A percentile compares a stretch with the other conserved stretches of the same genome.
Conservation (phyloP, 768 basidiomycete species). For the Suillus brevipes region DNA sequence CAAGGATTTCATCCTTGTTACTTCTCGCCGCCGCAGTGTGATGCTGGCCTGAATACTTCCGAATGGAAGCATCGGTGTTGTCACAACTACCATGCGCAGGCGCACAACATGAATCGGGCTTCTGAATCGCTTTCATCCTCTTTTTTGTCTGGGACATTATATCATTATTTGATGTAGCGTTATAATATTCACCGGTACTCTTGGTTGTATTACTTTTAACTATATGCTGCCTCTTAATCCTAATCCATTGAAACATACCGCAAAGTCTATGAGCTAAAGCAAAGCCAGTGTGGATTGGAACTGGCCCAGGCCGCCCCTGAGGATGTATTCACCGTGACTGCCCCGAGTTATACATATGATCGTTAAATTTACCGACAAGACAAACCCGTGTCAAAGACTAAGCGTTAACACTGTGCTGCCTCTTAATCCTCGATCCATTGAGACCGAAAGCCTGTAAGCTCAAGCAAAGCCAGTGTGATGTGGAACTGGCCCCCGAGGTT, state of each 20-base stretch:
- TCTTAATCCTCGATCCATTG: too few relatives aligned
- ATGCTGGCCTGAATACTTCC: slow-evolving; percentile 33
- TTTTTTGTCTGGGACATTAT: background rate
- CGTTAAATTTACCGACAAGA: background rate
- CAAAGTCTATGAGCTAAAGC: background rate
- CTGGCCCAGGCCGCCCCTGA: too few relatives aligned
- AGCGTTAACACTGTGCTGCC: too few relatives aligned
- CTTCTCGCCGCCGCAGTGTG: slow-evolving; percentile 52
- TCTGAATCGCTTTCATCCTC: background rate
- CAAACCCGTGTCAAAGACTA: background rate
- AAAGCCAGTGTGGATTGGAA: background rate
- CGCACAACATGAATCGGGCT: background rate
- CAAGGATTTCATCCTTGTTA: slow-evolving; percentile 64
- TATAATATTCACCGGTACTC: background rate
- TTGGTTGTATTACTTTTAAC: background rate
- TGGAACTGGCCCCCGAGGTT: too few relatives aligned
- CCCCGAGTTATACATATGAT: background rate
- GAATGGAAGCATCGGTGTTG: background rate
- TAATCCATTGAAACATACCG: background rate
- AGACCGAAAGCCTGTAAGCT: too few relatives aligned
- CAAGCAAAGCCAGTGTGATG: background rate
- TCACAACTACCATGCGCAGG: background rate
- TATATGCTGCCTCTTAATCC: background rate
- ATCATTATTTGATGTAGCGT: background rate
- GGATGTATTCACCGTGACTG: too few relatives aligned